These are phyloP conservation scores for Calonectria pauciramosa DNA, from an alignment of 2,329 filamentous ascomycete genomes.

Conservation along the genomic window DNA sequence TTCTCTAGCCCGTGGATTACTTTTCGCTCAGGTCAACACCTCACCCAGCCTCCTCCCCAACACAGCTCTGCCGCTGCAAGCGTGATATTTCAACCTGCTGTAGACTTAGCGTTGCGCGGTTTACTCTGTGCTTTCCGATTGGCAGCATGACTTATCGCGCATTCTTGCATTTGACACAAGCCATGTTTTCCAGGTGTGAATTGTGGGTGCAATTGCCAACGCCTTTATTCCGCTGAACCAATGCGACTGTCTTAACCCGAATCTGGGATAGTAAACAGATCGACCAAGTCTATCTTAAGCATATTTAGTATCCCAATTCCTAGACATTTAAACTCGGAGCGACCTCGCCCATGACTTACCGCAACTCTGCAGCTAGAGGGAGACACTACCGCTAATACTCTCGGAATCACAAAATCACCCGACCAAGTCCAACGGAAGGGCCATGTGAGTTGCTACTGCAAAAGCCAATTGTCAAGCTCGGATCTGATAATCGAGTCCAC, in stretches of 20 bases:
- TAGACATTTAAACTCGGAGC: no score
- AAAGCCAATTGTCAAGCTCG: background rate
- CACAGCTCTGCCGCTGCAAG: background rate
- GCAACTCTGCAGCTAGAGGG: no score
- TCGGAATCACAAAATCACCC: background rate
- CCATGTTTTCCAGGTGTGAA: background rate
- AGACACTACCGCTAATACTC: no score
- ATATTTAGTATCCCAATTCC: background rate
- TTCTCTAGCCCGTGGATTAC: background rate
- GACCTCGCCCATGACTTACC: no score
- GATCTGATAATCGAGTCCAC: background rate
- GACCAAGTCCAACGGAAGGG: background rate
- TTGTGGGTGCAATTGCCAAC: background rate
- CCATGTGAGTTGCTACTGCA: background rate
- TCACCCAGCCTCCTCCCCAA: background rate
- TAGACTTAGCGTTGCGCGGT: background rate
- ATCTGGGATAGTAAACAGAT: background rate
- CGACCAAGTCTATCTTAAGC: background rate
- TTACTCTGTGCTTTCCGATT: background rate
- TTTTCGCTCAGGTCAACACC: background rate
- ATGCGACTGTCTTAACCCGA: background rate
- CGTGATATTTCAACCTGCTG: background rate
- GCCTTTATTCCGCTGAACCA: background rate
- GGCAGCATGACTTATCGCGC: background rate
- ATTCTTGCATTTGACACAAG: background rate